phyloP scores from a whole-genome alignment of 495 filamentous ascomycete species.

The Penicillium roqueforti region DNA sequence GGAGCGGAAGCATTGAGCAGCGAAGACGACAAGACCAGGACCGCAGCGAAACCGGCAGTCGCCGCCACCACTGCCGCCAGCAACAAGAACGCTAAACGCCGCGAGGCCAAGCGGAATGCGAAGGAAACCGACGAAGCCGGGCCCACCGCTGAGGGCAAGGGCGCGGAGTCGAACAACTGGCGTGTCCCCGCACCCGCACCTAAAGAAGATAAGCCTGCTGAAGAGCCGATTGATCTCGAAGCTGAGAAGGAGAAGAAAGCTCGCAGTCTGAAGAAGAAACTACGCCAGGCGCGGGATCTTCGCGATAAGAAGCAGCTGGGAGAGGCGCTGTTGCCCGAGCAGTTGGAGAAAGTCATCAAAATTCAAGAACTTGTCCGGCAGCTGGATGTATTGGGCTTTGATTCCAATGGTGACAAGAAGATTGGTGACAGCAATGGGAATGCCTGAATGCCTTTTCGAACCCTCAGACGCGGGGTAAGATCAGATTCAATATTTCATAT shows the following conservation, averaged over 20 bases:
- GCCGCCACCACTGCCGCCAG: conserved; percentile 41
- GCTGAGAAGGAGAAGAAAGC: conserved; percentile 89
- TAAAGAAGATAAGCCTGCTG: conserved; percentile 30
- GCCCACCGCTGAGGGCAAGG: conserved; percentile 37
- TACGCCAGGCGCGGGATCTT: conserved; percentile 86
- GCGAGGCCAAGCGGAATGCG: conserved; percentile 84
- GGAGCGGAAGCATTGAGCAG: conserved; percentile 63
- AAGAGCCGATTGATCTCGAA: conserved; percentile 54
- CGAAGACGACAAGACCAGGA: conserved; percentile 44
- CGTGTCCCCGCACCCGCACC: conserved; percentile 16
- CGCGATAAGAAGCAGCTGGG: conserved; percentile 88
- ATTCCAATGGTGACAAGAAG: conserved; percentile 57
- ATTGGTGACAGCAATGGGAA: conserved; percentile 10
- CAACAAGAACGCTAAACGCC: conserved; percentile 92
- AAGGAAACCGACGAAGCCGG: conserved; percentile 51
- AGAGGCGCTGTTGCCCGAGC: conserved; percentile 78
- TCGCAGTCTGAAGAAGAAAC: conserved; percentile 90
- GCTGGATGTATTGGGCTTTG: conserved; percentile 81
- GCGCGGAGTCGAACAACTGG: conserved; percentile 32
- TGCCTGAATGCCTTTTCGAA: conserved; percentile 8
- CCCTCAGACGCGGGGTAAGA: not conserved
- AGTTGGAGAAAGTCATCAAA: conserved; percentile 95
- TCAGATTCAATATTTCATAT: not conserved
- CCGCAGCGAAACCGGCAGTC: conserved; percentile 20
- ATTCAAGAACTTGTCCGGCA: conserved; percentile 91